Evolutionary conservation across 2,329 filamentous ascomycete species (phyloP).

Genomic region (Cercospora brassicicola): DNA sequence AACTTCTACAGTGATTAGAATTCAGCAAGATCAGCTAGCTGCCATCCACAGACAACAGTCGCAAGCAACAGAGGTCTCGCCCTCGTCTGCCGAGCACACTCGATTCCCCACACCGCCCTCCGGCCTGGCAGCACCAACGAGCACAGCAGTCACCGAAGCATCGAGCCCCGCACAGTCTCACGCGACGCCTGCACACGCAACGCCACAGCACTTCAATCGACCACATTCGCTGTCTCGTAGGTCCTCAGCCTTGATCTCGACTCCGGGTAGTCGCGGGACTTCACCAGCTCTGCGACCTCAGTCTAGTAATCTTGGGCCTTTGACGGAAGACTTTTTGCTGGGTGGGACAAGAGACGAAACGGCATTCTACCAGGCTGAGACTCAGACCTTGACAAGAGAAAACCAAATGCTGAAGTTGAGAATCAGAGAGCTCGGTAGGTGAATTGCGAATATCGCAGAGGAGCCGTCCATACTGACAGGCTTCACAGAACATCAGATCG

Average conservation of each 20-base stretch:
- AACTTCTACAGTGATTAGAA: constrained; percentile 61
- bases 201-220: constrained; percentile 30
- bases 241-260: constrained; percentile 43
- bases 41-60: constrained; percentile 51
- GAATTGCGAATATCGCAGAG: background rate
- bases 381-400: constrained; percentile 72
- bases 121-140: constrained; percentile 36
- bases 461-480: background rate
- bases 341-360: constrained; percentile 67
- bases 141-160: constrained; percentile 49
- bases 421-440: constrained; percentile 61
- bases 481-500: constrained; percentile 20
- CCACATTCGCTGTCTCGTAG: constrained; percentile 46
- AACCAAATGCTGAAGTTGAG: constrained; percentile 79
- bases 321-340: constrained; percentile 58
- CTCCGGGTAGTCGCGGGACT: constrained; percentile 39
- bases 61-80: constrained; percentile 40
- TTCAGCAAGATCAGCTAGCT: constrained; percentile 70
- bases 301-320: constrained; percentile 51
- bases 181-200: constrained; percentile 21
- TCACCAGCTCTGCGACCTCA: constrained; percentile 55
- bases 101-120: constrained; percentile 40
- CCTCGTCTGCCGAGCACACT: constrained; percentile 24
- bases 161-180: constrained; percentile 26
- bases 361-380: constrained; percentile 79